Evolutionary conservation across 208 protist genomes (phyloP).

Genomic region (Trichomonas tenax): DNA sequence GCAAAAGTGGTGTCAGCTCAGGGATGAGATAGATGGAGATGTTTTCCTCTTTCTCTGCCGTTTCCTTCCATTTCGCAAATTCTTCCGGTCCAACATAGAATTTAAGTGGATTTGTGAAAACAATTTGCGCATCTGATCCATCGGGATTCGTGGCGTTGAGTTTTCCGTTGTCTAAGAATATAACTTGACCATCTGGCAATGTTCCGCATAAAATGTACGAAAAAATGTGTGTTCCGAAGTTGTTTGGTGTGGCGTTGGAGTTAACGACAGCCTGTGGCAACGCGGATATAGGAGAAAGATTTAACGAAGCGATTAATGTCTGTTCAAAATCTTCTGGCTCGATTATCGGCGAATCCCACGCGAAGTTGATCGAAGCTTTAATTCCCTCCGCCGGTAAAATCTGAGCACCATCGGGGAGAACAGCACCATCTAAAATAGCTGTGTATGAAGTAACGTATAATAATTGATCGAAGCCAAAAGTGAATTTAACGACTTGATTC

Average conservation of each 20-base stretch:
- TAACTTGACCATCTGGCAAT: neutral
- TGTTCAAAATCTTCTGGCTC: neutral
- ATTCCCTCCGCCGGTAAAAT: neutral
- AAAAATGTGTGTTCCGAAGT: neutral
- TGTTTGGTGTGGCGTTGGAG: neutral
- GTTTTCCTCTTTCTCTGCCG: neutral
- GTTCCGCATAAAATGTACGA: neutral
- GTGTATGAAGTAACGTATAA: neutral
- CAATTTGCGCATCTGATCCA: neutral
- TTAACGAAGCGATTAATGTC: neutral
- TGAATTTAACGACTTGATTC: neutral
- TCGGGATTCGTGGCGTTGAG: neutral
- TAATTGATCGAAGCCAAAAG: neutral
- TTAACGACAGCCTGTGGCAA: neutral
- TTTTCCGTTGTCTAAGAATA: neutral
- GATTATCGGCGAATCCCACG: neutral
- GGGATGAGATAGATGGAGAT: neutral
- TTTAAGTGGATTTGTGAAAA: neutral
- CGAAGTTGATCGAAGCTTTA: neutral
- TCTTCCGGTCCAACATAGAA: neutral
- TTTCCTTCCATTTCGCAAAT: neutral
- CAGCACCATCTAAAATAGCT: neutral
- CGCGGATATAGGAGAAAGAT: neutral
- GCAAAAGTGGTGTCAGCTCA: neutral
- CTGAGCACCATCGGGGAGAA: neutral